Evolutionary conservation across 2,329 filamentous ascomycete species (phyloP).

Genomic region (Tolypocladium ovalisporum): DNA sequence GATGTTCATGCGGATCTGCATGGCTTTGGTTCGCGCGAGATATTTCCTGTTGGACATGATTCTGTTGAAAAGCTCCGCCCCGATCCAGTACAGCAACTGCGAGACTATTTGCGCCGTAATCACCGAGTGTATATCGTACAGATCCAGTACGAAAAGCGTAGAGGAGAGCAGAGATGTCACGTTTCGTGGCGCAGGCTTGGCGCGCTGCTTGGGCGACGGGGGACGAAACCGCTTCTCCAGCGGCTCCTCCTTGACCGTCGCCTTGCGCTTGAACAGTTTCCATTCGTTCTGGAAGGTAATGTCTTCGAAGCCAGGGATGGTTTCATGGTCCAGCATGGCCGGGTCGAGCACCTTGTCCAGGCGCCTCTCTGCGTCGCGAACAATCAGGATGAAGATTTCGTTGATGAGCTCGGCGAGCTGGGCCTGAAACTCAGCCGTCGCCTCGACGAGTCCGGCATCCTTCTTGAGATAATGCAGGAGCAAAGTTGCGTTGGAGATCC

Average conservation of each 20-base stretch:
- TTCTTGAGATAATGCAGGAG: conserved; percentile 97
- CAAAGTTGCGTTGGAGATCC: conserved; percentile 94
- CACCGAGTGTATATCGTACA: conserved; percentile 98
- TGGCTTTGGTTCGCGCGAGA: conserved; percentile 89
- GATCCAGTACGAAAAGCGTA: conserved; percentile 88
- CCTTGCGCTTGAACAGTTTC: conserved; percentile 91
- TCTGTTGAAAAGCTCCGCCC: conserved; percentile 92
- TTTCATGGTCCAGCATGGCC: conserved; percentile 95
- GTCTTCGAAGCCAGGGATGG: conserved; percentile 93
- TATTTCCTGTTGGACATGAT: conserved; percentile 96
- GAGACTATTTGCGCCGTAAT: conserved; percentile 87
- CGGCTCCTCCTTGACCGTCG: conserved; percentile 81
- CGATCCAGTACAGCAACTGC: conserved; percentile 92
- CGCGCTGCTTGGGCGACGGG: conserved; percentile 84
- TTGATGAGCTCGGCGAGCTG: conserved; percentile 93
- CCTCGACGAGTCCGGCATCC: conserved; percentile 68
- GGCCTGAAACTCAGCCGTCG: conserved; percentile 80
- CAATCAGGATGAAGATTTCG: conserved; percentile 96
- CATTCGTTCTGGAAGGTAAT: conserved; percentile 97
- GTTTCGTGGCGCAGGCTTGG: conserved; percentile 86
- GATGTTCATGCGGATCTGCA: conserved; percentile 99
- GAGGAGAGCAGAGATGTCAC: conserved; percentile 93
- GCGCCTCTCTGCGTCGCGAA: conserved; percentile 86
- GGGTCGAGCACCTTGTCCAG: conserved; percentile 92
- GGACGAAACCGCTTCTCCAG: conserved; percentile 84